A percentile compares a stretch with the other conserved stretches of the same genome.
These are phyloP conservation scores for Pholiota conissans DNA, from an alignment of 768 basidiomycete species.

Conservation along the genomic window DNA sequence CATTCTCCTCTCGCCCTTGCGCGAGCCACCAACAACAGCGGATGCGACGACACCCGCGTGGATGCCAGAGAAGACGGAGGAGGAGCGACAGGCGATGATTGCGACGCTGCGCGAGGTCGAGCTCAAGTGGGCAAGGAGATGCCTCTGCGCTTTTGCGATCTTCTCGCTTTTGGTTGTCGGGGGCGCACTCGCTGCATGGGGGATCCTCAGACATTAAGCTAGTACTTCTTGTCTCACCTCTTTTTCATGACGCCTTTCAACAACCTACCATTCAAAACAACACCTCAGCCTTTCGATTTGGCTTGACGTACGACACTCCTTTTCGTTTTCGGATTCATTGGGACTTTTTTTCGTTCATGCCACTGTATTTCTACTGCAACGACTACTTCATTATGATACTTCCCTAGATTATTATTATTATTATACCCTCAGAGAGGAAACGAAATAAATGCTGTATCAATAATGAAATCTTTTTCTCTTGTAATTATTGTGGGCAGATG, in stretches of 20 bases:
- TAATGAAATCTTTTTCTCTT: not conserved
- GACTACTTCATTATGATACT: not conserved
- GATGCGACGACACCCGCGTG: slow-evolving; percentile 33
- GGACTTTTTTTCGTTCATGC: not conserved
- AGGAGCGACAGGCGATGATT: slow-evolving; percentile 47
- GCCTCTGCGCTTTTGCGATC: slow-evolving; percentile 52
- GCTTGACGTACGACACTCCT: not conserved
- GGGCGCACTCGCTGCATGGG: slow-evolving; percentile 34
- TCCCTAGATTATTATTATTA: not conserved
- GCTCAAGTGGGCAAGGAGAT: slow-evolving; percentile 57
- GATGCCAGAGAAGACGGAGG: slow-evolving; percentile 56
- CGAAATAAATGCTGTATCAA: not conserved
- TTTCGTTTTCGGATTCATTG: not conserved
- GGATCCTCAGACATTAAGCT: slow-evolving; percentile 14
- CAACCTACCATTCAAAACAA: not conserved
- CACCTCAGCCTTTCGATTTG: not conserved
- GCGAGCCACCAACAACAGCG: slow-evolving; percentile 32
- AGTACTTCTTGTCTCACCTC: not conserved
- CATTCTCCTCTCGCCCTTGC: slow-evolving; percentile 55
- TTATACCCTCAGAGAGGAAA: not conserved
- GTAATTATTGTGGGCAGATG: too few species aligned
- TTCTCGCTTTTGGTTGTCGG: slow-evolving; percentile 38
- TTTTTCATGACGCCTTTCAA: not conserved
- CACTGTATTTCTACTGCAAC: too few species aligned
- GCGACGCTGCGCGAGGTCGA: slow-evolving; percentile 47